A percentile compares a stretch with the other conserved stretches of the same genome.
These are phyloP conservation scores for Forsythia viridissima DNA, from an alignment of 257 asterid species.

Conservation along the genomic window DNA sequence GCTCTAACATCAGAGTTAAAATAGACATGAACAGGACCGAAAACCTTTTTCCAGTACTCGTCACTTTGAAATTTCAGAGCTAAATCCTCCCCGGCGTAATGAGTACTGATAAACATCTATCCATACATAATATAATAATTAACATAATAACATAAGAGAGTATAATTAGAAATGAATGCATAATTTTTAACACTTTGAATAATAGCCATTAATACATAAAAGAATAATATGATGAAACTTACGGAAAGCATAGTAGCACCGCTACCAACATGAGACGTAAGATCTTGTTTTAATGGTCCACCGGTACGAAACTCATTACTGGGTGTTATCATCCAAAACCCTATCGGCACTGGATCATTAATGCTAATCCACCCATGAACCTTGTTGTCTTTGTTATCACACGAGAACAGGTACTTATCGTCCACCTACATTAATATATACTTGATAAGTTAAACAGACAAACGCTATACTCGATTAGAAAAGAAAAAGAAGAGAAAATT, in stretches of 20 bases:
- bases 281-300: conserved; percentile 69
- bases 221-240: conserved; percentile 7
- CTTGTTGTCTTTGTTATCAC: conserved; percentile 50
- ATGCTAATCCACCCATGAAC: conserved; percentile 52
- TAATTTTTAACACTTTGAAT: too few relatives aligned
- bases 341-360: conserved; percentile 28
- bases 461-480: too few relatives aligned
- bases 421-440: conserved; percentile 54
- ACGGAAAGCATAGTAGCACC: conserved; percentile 60
- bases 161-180: not conserved
- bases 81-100: conserved; percentile 61
- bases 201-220: too few relatives aligned
- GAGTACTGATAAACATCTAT: conserved; percentile 68
- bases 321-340: conserved; percentile 77
- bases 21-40: conserved; percentile 62
- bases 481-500: too few relatives aligned
- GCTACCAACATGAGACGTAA: conserved; percentile 58
- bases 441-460: too few relatives aligned
- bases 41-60: conserved; percentile 70
- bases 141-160: not conserved
- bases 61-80: conserved; percentile 36
- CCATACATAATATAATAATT: not conserved
- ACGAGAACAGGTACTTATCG: conserved; percentile 58
- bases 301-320: conserved; percentile 61
- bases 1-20: conserved; percentile 44